Base-by-base conservation (phyloP, 805 yeast species). In the Jamesozyma hellenica region DNA sequence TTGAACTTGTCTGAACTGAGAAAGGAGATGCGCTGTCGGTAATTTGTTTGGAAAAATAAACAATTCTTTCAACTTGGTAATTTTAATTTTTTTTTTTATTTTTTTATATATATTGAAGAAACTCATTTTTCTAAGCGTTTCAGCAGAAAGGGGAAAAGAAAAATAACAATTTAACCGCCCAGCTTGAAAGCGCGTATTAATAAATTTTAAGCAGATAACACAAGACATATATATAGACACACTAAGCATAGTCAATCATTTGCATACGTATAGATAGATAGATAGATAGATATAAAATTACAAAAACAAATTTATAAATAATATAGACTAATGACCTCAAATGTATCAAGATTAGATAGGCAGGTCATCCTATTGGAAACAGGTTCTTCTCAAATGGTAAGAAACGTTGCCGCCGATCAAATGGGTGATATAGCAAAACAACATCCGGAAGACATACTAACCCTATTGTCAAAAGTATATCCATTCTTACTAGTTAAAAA, bases 401-500 rank as follows among this genome's bases (percentile, higher is more conserved):
- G 97, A 48, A 86, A 85, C 55, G 85, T 96, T 9, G 99, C 98
- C 1, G 97, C 97, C 2, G 96, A 90, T 54, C 99, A 92, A 63
- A 69, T 92, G 48, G 85, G 95, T 4, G 97, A 90, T 49, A 70
- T 94, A 29, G 96, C 96, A 21, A 82, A 82, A 58, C 82, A 82
- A 32, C 97, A 92, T 54, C 96, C 97, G 0, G 97, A 90, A 54
- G 97, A 92, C 52, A 75, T 84, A 16, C 69, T 86, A 39, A 81
- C 81, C 42, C 65, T 92, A 32, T 64, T 92, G 27, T 85, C 95
- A 13, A 71, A 97, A 43, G 95, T 92, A 1, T 85, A 87, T 51
- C 97, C 99, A 0, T 92, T 78, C 57, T 68, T 92, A 42, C 74
- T 77, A 52, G 77, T 86, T 19, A 72, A 69, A 42, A 86, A 80